Conservation (phyloP, 768 basidiomycete species). For the Mrakia blollopis region DNA sequence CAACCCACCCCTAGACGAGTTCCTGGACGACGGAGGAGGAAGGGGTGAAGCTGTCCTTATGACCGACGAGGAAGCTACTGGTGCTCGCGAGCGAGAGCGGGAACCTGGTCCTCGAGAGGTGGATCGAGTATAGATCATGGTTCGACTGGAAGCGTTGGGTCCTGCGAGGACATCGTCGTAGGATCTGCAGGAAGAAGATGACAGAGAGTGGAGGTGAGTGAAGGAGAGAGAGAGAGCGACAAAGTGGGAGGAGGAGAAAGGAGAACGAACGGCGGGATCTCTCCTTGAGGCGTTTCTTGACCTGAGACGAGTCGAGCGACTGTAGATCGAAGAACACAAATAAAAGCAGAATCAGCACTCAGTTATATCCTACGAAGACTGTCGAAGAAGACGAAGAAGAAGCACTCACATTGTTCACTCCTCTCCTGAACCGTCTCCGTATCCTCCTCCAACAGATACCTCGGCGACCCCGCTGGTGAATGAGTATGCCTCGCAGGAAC, state of each 20-base stretch:
- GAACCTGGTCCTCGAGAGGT: neutral
- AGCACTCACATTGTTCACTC: constrained; percentile 23
- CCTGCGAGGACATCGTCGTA: neutral
- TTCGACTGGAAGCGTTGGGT: neutral
- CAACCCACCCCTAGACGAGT: neutral
- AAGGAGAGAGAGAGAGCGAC: neutral
- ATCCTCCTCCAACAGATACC: constrained; percentile 16
- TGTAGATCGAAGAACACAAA: constrained; percentile 41
- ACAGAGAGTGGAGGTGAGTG: neutral
- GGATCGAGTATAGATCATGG: neutral
- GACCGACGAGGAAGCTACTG: neutral
- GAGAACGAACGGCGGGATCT: constrained; percentile 60
- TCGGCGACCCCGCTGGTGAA: neutral
- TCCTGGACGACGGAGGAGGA: neutral
- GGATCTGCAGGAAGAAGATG: neutral
- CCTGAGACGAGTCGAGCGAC: constrained; percentile 72
- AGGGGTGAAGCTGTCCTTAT: neutral
- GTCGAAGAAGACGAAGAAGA: neutral
- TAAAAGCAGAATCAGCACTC: constrained; percentile 37
- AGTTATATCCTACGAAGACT: neutral
- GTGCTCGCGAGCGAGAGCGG: neutral
- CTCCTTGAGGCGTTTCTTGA: constrained; percentile 72
- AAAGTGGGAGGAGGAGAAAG: neutral
- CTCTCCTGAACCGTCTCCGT: constrained; percentile 12
- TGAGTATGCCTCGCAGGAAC: neutral